Evolutionary conservation across 73 alveolate genomes (phyloP).

Genomic region (Paramecium bursaria): DNA sequence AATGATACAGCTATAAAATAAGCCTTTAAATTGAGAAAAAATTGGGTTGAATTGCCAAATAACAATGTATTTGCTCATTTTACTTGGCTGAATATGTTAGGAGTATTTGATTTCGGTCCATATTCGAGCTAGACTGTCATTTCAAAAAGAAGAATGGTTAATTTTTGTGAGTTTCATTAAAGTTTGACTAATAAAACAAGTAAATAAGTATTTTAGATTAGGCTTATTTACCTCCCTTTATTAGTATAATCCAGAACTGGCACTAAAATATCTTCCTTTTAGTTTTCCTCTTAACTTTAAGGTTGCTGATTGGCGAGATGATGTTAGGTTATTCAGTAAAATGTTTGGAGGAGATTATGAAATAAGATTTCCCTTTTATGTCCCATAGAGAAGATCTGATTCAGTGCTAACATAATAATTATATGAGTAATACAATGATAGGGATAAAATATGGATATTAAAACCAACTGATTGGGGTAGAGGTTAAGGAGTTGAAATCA

Average conservation of each 20-base stretch:
- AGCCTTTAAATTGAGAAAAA: not conserved
- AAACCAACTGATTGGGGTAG: slow-evolving; percentile 6
- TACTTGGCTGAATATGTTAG: not conserved
- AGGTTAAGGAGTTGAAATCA: not conserved
- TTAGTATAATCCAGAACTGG: slow-evolving; percentile 21
- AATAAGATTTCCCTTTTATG: not conserved
- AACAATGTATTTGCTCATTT: slow-evolving; percentile 3
- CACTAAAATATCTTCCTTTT: not conserved
- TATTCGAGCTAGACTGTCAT: not conserved
- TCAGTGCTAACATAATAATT: slow-evolving; percentile 6
- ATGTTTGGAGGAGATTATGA: not conserved
- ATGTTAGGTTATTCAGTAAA: not conserved
- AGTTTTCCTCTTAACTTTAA: slow-evolving; percentile 16
- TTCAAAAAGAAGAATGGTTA: slow-evolving; percentile 47
- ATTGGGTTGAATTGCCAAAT: slow-evolving; percentile 34
- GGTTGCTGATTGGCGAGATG: slow-evolving; percentile 25
- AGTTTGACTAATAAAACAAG: not conserved
- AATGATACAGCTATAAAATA: slow-evolving; percentile 10
- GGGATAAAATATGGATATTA: not conserved
- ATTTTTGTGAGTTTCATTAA: slow-evolving; percentile 7
- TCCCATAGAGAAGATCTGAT: slow-evolving; percentile 13
- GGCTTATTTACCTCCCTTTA: not conserved
- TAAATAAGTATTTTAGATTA: not conserved
- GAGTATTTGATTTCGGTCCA: slow-evolving; percentile 5
- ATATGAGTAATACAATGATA: not conserved